Evolutionary conservation across 306 rosid species (phyloP).

Genomic region (Canavalia ensiformis): DNA sequence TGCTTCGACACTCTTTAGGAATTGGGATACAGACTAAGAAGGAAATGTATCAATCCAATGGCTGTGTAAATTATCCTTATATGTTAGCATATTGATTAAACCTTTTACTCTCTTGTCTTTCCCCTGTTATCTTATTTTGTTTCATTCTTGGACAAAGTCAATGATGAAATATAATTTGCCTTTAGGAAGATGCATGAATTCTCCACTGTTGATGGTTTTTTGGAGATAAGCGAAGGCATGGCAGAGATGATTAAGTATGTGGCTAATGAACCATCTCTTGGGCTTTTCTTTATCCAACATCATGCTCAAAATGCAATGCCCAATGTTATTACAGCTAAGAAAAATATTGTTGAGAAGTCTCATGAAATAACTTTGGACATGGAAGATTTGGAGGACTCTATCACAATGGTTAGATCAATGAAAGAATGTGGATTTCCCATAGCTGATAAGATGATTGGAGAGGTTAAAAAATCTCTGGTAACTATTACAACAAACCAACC

Average conservation of each 20-base stretch:
- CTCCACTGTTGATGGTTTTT: slow-evolving; percentile 87
- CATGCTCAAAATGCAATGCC: slow-evolving; percentile 88
- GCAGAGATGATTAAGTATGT: slow-evolving; percentile 84
- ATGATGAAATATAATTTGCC: slow-evolving; percentile 61
- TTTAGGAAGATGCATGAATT: slow-evolving; percentile 83
- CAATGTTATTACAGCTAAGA: slow-evolving; percentile 60
- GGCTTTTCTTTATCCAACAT: slow-evolving; percentile 90
- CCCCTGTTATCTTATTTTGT: slow-evolving; percentile 36
- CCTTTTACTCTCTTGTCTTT: slow-evolving; percentile 25
- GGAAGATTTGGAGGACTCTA: slow-evolving; percentile 90
- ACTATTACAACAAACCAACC: slow-evolving; percentile 70
- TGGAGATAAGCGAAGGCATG: slow-evolving; percentile 83
- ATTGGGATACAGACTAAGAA: slow-evolving; percentile 15
- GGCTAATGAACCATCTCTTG: slow-evolving; percentile 92
- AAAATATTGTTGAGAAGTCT: slow-evolving; percentile 61
- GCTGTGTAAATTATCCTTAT: slow-evolving; percentile 32
- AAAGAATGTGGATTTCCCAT: slow-evolving; percentile 79
- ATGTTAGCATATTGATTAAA: slow-evolving; percentile 22
- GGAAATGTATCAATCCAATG: slow-evolving; percentile 14
- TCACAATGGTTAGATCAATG: slow-evolving; percentile 73
- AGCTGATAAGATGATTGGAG: slow-evolving; percentile 83
- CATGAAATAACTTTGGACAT: slow-evolving; percentile 76
- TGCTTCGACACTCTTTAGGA: slow-evolving; percentile 18
- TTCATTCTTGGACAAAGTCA: slow-evolving; percentile 49
- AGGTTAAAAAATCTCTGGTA: slow-evolving; percentile 76